Evolutionary conservation across 2,329 filamentous ascomycete genomes (phyloP).

Genomic region (Talaromyces rugulosus): DNA sequence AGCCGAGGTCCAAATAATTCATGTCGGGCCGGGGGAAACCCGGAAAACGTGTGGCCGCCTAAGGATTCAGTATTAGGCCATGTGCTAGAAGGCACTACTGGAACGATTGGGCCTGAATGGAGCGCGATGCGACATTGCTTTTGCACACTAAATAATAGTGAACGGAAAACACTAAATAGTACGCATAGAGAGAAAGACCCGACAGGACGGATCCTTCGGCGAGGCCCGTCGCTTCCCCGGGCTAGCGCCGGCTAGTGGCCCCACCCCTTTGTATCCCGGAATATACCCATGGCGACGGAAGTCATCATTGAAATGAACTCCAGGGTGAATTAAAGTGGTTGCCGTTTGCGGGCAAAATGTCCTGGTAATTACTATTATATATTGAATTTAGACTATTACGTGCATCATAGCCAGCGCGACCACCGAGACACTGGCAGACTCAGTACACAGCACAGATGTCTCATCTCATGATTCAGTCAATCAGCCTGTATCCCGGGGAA

Average conservation of each 20-base stretch:
- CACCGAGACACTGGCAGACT: no score
- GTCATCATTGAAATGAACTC: background rate
- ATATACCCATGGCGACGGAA: background rate
- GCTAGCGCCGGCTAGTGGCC: background rate
- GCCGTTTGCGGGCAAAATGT: background rate
- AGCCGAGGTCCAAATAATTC: background rate
- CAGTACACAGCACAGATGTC: no score
- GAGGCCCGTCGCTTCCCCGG: background rate
- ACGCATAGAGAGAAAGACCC: background rate
- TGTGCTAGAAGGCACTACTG: no score
- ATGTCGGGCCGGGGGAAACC: background rate
- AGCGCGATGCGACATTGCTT: background rate
- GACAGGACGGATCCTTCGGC: background rate
- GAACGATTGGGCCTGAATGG: background rate
- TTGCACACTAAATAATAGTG: no score
- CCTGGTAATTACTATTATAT: no score
- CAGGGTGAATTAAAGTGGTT: background rate
- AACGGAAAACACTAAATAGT: no score
- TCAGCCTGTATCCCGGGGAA: background rate
- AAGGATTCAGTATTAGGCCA: no score
- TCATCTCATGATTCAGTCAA: background rate
- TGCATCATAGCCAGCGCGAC: no score
- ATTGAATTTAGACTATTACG: no score
- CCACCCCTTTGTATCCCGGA: background rate
- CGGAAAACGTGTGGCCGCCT: no score